Evolutionary conservation across 345 rosid genomes (phyloP), one percentile per base, ranked within the genome.

Genomic region (Linum trigynum): DNA sequence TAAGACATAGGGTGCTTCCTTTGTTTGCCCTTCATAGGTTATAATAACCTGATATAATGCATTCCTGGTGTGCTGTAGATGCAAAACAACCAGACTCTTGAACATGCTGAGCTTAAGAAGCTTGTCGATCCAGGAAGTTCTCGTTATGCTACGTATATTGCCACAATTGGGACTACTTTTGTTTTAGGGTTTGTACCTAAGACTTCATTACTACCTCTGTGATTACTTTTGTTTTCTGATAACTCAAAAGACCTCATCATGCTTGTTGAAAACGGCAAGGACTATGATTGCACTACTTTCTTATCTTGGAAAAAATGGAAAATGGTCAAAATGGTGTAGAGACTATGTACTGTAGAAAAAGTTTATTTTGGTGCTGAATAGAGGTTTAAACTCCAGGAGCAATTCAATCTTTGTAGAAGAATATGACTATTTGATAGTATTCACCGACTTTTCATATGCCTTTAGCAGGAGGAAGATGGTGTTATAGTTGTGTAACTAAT

Each of bases 111-210:
- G 51, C 67, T 90, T 39, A 88, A 84, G 77, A 88, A 85, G 81
- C 88, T 90, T 45, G 90, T 88, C 67, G 86, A 85, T 74, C 83
- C 83, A 43, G 96, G 80, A 2, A 76, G 72, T 71, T 81, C 86
- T 39, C 67, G 60, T 55, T 60, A 74, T 74, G 83, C 86, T 38
- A 63, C 90, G 59, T 76, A 57, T 59, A 63, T 90, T 65, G 96
- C 97, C 58, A 85, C 92, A 2, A 86, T 89, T 57, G 90, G 96
- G 76, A 86, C 96, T 38, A 76, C 96, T 69, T 78, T 92, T 67
- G 36, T 92, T 51, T 43, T 92, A 37, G 98, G 98, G 98, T 92
- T 69, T 45, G 89, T 72, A 35, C 65, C 37, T 32, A 41, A 58
- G 42, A 16, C n/a, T 56, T 7, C 45, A 41, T 41, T 41, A 23